These are phyloP conservation scores for Arachnopeziza araneosa DNA, from an alignment of 2,329 filamentous ascomycete species.

Conservation along the genomic window DNA sequence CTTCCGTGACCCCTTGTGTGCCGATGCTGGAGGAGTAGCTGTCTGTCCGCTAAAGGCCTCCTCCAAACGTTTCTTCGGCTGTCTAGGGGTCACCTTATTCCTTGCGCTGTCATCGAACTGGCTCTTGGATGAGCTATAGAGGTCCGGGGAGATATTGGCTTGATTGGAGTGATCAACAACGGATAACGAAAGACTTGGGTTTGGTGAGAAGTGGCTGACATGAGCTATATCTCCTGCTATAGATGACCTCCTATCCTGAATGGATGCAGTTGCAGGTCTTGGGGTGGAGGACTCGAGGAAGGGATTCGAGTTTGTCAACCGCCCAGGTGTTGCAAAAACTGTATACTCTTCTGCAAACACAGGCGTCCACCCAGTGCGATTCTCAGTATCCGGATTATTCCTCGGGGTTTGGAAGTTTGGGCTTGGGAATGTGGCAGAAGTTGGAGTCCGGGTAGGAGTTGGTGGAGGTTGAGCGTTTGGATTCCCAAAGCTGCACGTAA, in stretches of 20 bases:
- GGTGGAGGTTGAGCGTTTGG: constrained; percentile 54
- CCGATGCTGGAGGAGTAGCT: constrained; percentile 54
- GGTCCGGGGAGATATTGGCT: constrained; percentile 52
- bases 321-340: constrained; percentile 58
- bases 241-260: constrained; percentile 46
- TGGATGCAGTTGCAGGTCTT: constrained; percentile 13
- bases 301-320: constrained; percentile 36
- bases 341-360: constrained; percentile 60
- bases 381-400: constrained; percentile 41
- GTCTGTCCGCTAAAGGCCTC: constrained; percentile 40
- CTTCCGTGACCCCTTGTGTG: constrained; percentile 49
- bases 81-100: constrained; percentile 36
- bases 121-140: constrained; percentile 22
- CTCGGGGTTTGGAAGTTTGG: constrained; percentile 53
- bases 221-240: constrained; percentile 47
- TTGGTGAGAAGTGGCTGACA: constrained; percentile 55
- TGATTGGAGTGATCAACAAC: constrained; percentile 54
- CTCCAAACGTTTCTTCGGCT: constrained; percentile 31
- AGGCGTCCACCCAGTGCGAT: constrained; percentile 51
- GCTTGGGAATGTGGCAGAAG: constrained; percentile 47
- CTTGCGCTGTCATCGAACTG: constrained; percentile 24
- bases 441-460: constrained; percentile 50
- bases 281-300: constrained; percentile 26
- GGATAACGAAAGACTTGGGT: constrained; percentile 47
- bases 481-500: constrained; percentile 52